Percentiles rank a stretch among this genome's conserved stretches.
phyloP scores from a whole-genome alignment of 768 basidiomycete genomes.

The Hortiboletus campestris region DNA sequence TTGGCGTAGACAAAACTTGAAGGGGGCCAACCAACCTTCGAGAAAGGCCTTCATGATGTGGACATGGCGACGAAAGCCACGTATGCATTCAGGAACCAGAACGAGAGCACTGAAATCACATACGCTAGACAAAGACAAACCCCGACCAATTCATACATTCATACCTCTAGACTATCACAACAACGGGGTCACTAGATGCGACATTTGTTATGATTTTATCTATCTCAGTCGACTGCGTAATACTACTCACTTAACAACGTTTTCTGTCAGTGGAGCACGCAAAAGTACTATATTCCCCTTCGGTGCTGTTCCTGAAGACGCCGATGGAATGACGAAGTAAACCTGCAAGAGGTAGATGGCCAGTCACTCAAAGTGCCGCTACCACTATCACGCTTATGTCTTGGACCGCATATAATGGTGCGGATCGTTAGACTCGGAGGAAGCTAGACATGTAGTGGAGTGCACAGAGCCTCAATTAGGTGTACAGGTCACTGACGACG shows the following conservation, averaged over 20 bases:
- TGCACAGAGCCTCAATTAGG: too few species aligned
- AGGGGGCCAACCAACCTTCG: conserved; percentile 28
- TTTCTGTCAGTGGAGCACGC: neutral
- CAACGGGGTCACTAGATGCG: conserved; percentile 1
- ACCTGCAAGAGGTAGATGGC: too few species aligned
- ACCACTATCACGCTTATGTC: too few species aligned
- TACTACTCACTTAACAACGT: neutral
- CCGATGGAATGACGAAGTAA: too few species aligned
- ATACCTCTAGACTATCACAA: conserved; percentile 24
- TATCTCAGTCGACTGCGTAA: neutral
- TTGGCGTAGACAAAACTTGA: conserved; percentile 35
- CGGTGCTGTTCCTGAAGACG: neutral
- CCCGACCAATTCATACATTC: neutral
- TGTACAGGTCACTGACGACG: too few species aligned
- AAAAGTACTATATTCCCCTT: neutral
- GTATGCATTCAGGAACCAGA: conserved; percentile 33
- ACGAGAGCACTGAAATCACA: neutral
- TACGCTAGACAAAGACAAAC: conserved; percentile 21
- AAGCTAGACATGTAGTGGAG: too few species aligned
- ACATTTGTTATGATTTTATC: neutral
- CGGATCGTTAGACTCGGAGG: too few species aligned
- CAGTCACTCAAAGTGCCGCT: too few species aligned
- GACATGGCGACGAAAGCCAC: conserved; percentile 50
- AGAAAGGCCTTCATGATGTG: conserved; percentile 43
- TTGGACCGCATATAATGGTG: too few species aligned